Evolutionary conservation across 1,284 basidiomycete species (phyloP).

Genomic region (Tilletia walkeri): DNA sequence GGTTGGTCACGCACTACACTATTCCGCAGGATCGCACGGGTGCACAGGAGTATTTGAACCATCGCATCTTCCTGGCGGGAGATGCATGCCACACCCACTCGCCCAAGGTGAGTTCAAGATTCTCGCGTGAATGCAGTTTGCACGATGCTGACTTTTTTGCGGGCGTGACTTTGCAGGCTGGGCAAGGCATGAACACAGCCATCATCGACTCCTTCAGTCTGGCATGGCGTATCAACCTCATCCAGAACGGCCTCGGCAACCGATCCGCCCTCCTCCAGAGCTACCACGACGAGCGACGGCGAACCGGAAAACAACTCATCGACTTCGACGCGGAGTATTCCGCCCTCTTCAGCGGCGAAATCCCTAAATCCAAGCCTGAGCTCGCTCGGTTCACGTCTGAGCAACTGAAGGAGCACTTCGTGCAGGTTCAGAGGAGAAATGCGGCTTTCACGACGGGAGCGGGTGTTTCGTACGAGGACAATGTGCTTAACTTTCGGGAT

Average conservation of each 20-base stretch:
- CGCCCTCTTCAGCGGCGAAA: constrained; percentile 55
- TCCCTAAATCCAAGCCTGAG: constrained; percentile 46
- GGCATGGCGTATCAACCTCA: constrained; percentile 58
- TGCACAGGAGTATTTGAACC: constrained; percentile 31
- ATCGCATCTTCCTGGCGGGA: constrained; percentile 56
- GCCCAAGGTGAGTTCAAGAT: constrained; percentile 54
- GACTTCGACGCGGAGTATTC: constrained; percentile 57
- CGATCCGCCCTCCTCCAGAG: constrained; percentile 52
- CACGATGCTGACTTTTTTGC: not conserved
- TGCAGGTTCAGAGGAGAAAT: constrained; percentile 47
- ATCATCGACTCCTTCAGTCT: constrained; percentile 58
- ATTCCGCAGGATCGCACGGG: constrained; percentile 34
- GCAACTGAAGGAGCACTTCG: constrained; percentile 44
- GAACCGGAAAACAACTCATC: constrained; percentile 57
- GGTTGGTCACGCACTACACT: constrained; percentile 42
- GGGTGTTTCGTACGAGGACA: constrained; percentile 45
- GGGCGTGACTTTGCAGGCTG: constrained; percentile 17
- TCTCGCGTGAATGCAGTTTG: not conserved
- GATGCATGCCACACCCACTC: constrained; percentile 59
- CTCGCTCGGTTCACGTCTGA: constrained; percentile 38
- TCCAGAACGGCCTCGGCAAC: constrained; percentile 57
- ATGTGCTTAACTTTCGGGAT: constrained; percentile 46
- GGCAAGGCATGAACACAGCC: constrained; percentile 56
- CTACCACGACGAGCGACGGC: constrained; percentile 57
- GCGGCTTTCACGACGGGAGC: constrained; percentile 51